Evolutionary conservation across 1,284 basidiomycete genomes (phyloP).

Genomic region (Pterulicium gracile): DNA sequence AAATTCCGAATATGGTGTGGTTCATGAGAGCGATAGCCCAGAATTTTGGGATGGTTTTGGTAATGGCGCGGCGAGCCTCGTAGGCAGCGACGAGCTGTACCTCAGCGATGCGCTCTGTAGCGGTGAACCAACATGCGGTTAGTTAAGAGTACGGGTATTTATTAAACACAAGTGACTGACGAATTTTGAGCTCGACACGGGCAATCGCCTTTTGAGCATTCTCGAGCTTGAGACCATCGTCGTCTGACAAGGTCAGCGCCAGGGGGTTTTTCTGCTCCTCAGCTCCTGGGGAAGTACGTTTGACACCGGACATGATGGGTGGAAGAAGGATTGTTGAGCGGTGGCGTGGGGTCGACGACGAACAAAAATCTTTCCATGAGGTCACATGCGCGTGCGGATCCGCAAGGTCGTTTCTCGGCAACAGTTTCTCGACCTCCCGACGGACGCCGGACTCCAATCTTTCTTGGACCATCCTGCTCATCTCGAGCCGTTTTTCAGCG

Average conservation of each 20-base stretch:
- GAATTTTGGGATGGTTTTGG: slow-evolving; percentile 62
- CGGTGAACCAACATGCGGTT: slow-evolving; percentile 9
- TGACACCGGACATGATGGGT: slow-evolving; percentile 40
- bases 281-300: slow-evolving; percentile 65
- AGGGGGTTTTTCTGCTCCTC: slow-evolving; percentile 60
- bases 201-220: slow-evolving; percentile 52
- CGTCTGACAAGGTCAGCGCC: slow-evolving; percentile 50
- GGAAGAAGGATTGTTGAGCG: slow-evolving; percentile 12
- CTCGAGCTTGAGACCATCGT: slow-evolving; percentile 55
- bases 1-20: slow-evolving; percentile 45
- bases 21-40: slow-evolving; percentile 75
- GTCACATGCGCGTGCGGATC: no score
- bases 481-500: no score
- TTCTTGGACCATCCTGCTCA: no score
- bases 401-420: no score
- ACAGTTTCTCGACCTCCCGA: no score
- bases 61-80: slow-evolving; percentile 52
- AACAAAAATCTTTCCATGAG: no score
- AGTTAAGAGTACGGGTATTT: slow-evolving; percentile 4
- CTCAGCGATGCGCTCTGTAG: slow-evolving; percentile 51
- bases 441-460: no score
- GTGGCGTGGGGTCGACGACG: no score
- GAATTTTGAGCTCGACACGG: slow-evolving; percentile 57
- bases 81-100: slow-evolving; percentile 47
- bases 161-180: slow-evolving; percentile 29